Evolutionary conservation across 495 filamentous ascomycete species (phyloP).

Genomic region (Neurospora sp.): DNA sequence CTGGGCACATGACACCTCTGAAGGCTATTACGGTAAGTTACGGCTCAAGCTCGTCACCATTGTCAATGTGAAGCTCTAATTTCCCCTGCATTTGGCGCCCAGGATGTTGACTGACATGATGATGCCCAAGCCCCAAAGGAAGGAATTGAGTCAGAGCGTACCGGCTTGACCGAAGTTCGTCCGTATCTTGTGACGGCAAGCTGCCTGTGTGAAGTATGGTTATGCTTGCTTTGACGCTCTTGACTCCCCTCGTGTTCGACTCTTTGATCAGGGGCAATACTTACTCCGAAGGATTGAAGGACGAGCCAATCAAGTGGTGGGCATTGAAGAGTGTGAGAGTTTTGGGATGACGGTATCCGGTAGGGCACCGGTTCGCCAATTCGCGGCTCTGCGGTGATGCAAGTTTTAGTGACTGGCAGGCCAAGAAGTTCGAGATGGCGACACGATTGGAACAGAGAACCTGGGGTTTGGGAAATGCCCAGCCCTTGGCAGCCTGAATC

Average conservation of each 20-base stretch:
- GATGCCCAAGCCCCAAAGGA: background rate
- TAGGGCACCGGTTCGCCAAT: background rate
- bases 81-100: background rate
- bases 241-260: background rate
- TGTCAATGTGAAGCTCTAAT: background rate
- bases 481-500: slow-evolving; percentile 23
- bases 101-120: background rate
- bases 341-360: background rate
- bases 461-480: slow-evolving; percentile 13
- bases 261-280: background rate
- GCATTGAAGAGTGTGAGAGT: background rate
- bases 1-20: background rate
- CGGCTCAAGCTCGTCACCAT: background rate
- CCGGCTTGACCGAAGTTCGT: background rate
- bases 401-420: background rate
- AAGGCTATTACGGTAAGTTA: background rate
- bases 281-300: background rate
- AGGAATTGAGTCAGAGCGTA: background rate
- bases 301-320: background rate
- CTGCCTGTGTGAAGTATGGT: background rate
- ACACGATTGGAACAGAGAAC: background rate
- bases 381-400: background rate
- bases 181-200: background rate
- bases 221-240: background rate
- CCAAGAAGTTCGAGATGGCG: background rate